Base-by-base conservation (phyloP, 169 alveolate species). In the Besnoitia besnoiti region DNA sequence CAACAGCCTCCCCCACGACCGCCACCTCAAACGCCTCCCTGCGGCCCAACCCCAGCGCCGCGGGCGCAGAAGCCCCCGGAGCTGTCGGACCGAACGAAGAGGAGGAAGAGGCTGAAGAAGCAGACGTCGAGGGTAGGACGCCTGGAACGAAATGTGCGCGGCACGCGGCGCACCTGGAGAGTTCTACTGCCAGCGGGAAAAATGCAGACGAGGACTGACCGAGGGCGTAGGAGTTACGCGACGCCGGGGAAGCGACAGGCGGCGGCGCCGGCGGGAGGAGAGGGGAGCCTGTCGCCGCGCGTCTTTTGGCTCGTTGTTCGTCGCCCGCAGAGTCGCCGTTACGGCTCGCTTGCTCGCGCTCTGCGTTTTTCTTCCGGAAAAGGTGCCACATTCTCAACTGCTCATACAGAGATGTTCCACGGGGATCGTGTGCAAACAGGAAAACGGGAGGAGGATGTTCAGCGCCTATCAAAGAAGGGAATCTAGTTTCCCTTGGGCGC, bases 311-410 rank as follows among this genome's bases (percentile, higher is more conserved):
- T n/a, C 24, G 12, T n/a, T 55, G 67, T 5, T 55, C 67, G 67
- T 55, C 67, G 3, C n/a, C n/a, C n/a, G n/a, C n/a, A n/a, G n/a
- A n/a, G n/a, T 55, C 67, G 67, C 3, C 27, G 12, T n/a, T 55
- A 1, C 30, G 27, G 44, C 16, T 42, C n/a, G 3, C 27, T 7
- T n/a, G 3, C 46, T 73, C 46, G 39, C 14, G 39, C n/a, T n/a
- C 82, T 73, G 39, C 82, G 39, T n/a, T n/a, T 73, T 30, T 37
- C 82, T n/a, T 73, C 46, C 46, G 82, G 16, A 10, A 7, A 2
- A 37, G n/a, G 24, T 73, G 82, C 82, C 82, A 73, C 47, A 19
- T 5, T n/a, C 82, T 10, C 82, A 73, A 73, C 82, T 73, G 82
- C 82, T 73, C 7, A n/a, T 16, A 73, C 2, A 73, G 82, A 30